Evolutionary conservation across 305 asterid species (phyloP).

Genomic region (Fraxinus platypoda): DNA sequence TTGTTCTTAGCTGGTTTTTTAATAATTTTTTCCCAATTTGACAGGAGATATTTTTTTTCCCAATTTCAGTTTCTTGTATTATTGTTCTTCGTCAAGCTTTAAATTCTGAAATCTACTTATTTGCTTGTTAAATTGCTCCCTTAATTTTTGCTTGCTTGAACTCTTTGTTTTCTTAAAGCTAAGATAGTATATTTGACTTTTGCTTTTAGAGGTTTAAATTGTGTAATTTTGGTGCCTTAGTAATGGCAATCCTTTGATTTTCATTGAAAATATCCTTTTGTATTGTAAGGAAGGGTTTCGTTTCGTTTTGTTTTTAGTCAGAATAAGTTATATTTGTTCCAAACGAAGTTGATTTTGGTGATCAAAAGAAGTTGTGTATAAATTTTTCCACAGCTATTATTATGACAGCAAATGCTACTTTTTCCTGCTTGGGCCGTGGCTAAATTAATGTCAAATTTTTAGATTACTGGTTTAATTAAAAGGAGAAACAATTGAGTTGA

Average conservation of each 20-base stretch:
- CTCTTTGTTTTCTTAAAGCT: background rate
- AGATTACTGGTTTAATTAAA: background rate
- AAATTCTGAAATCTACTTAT: background rate
- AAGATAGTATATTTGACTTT: background rate
- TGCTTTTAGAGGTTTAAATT: background rate
- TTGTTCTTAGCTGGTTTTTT: conserved; percentile 3
- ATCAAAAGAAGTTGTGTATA: background rate
- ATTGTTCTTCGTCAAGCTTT: background rate
- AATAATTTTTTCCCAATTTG: background rate
- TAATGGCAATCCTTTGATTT: background rate
- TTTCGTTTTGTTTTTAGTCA: background rate
- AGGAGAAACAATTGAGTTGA: background rate
- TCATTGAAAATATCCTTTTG: background rate
- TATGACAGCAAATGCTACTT: background rate
- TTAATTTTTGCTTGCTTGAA: background rate
- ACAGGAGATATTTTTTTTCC: background rate
- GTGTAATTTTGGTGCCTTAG: background rate
- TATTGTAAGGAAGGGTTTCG: background rate
- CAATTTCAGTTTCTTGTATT: background rate
- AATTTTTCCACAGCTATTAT: background rate
- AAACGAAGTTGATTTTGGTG: background rate
- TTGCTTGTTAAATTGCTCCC: background rate
- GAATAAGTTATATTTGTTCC: background rate
- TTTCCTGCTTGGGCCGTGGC: background rate
- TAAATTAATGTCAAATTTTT: background rate